phyloP scores from a whole-genome alignment of 2,329 filamentous ascomycete genomes.

The Fusarium musae region DNA sequence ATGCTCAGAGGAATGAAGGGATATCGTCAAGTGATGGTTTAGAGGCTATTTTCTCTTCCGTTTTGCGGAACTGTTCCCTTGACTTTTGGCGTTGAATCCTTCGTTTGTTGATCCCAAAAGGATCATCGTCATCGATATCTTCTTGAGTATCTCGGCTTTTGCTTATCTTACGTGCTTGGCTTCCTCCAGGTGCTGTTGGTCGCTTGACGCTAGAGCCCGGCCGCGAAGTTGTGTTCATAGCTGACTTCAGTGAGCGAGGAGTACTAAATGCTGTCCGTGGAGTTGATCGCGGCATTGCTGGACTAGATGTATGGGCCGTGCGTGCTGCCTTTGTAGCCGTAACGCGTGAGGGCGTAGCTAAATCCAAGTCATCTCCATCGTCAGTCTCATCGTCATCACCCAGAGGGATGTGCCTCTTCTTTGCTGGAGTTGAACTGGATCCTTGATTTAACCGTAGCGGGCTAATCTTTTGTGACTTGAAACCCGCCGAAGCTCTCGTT shows the following conservation, averaged over 20 bases:
- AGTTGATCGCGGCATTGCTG: constrained; percentile 17
- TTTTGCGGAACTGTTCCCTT: constrained; percentile 43
- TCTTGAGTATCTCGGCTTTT: constrained; percentile 10
- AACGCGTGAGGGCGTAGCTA: constrained; percentile 28
- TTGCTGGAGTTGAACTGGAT: not conserved
- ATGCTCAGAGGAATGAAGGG: constrained; percentile 50
- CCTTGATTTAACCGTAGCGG: constrained; percentile 13
- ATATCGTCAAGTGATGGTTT: constrained; percentile 47
- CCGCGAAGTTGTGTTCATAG: constrained; percentile 7
- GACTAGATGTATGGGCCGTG: constrained; percentile 5
- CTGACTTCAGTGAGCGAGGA: constrained; percentile 18
- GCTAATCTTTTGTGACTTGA: constrained; percentile 33
- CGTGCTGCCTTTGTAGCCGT: constrained; percentile 11
- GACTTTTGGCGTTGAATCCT: constrained; percentile 47
- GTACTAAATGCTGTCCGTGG: constrained; percentile 24
- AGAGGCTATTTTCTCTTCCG: constrained; percentile 16
- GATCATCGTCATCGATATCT: constrained; percentile 49
- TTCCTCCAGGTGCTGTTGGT: constrained; percentile 8
- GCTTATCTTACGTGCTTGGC: not conserved
- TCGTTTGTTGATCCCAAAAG: constrained; percentile 50
- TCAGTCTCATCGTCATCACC: constrained; percentile 34
- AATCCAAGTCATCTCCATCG: constrained; percentile 23
- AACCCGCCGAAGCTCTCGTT: constrained; percentile 46
- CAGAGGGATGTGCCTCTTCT: constrained; percentile 25
- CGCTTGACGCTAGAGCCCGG: not conserved